Base-by-base conservation (phyloP, 164 flowering plant genomes). In the Chloranthus sessilifolius region DNA sequence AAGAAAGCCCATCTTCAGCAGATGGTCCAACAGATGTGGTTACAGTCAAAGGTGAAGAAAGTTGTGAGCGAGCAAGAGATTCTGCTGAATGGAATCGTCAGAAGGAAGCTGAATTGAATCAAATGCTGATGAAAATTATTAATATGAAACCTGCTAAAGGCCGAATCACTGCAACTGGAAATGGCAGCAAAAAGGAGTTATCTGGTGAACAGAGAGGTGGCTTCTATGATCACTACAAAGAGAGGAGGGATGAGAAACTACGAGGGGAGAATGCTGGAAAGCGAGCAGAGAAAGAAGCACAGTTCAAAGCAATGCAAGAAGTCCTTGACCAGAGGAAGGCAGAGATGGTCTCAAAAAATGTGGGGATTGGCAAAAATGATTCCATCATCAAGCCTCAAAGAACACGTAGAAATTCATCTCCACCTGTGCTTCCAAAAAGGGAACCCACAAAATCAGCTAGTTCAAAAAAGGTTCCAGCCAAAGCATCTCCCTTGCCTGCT, bases 61-160 rank as follows among this genome's bases (percentile, higher is more conserved):
- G 38, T 30, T 33, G 24, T 56, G 74, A 66, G 36, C 70, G 60
- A 29, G 47, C 62, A 44, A 37, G 60, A 15, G 59, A 63, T 43
- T 66, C 88, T 21, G 78, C 62, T 12, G 92, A 86, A 61, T 84
- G 95, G 94, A 84, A 44, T 58, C 79, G 61, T 53, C 76, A 70
- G 57, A 90, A 80, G 67, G 88, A 82, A 74, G 85, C 70, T 24
- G 97, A 90, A 55, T 66, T 90, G 60, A 75, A 78, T 34, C 78
- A 77, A 53, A 70, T 82, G 81, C 60, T 86, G 52, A 65, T 53
- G 66, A 70, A 80, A 64, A 75, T 85, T 80, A 70, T 73, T 64
- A 82, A 72, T 59, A 69, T 34, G 29, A 77, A 81, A 54, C 77
- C 79, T 47, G 66, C 40, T 27, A 73, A 52, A 43, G 10, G 52